phyloP scores from a whole-genome alignment of 2,329 filamentous ascomycete genomes.

The Talaromyces piceae region DNA sequence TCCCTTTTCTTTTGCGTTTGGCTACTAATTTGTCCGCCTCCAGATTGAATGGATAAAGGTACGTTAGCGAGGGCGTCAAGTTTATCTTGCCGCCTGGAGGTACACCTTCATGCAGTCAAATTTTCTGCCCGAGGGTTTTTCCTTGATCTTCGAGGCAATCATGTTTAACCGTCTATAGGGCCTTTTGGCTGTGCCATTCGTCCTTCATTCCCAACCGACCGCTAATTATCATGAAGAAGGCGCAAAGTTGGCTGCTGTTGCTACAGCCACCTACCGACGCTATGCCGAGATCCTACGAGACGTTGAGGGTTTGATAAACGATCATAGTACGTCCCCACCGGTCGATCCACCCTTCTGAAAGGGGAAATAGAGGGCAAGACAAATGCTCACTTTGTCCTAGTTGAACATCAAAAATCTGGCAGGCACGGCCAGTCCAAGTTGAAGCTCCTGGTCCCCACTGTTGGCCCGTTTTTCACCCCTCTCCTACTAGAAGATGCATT shows the following conservation, averaged over 20 bases:
- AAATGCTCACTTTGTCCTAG: slow-evolving; percentile 34
- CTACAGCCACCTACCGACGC: slow-evolving; percentile 70
- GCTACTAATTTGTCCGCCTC: not conserved
- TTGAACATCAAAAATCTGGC: slow-evolving; percentile 60
- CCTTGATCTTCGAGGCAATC: not conserved
- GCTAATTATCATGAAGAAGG: slow-evolving; percentile 68
- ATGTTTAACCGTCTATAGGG: slow-evolving; percentile 36
- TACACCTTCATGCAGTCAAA: not conserved
- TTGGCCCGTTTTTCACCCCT: slow-evolving; percentile 89
- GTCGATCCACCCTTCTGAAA: not conserved
- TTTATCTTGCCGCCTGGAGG: slow-evolving; percentile 8
- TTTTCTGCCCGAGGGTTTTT: slow-evolving; percentile 1
- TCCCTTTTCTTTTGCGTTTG: not conserved
- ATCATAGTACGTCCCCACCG: slow-evolving; percentile 62
- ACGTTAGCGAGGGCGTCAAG: slow-evolving; percentile 12
- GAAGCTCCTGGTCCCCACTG: slow-evolving; percentile 80
- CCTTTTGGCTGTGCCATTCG: slow-evolving; percentile 87
- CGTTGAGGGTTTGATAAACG: slow-evolving; percentile 83
- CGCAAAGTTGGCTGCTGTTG: slow-evolving; percentile 60
- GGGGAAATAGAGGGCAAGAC: not conserved
- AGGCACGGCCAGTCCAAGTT: slow-evolving; percentile 74
- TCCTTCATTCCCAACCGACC: slow-evolving; percentile 90
- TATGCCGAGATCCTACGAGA: slow-evolving; percentile 95
- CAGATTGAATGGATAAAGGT: slow-evolving; percentile 88
- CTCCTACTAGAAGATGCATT: slow-evolving; percentile 84